These are phyloP conservation scores for Raphanus hybrid DNA, from an alignment of 441 rosid species.

Conservation along the genomic window DNA sequence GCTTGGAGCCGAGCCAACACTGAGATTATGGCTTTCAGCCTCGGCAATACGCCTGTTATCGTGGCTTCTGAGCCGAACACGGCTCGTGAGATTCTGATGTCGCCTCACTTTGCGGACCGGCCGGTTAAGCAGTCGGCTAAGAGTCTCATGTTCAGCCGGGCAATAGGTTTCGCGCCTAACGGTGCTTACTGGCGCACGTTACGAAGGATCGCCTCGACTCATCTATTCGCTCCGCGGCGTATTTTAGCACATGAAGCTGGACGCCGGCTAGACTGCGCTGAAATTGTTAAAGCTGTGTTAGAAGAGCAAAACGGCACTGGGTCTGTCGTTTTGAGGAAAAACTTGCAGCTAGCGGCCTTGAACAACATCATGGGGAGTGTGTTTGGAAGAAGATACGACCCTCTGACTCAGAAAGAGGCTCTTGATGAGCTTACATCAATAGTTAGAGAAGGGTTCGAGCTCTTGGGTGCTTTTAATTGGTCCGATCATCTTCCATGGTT, in stretches of 20 bases:
- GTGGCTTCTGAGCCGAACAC: slow-evolving; percentile 59
- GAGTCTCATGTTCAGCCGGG: slow-evolving; percentile 63
- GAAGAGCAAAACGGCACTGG: slow-evolving; percentile 49
- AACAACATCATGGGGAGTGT: slow-evolving; percentile 85
- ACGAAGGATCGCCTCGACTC: slow-evolving; percentile 60
- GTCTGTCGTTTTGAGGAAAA: slow-evolving; percentile 53
- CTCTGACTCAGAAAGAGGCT: slow-evolving; percentile 37
- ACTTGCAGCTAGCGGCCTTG: slow-evolving; percentile 70
- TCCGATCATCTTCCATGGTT: slow-evolving; percentile 76
- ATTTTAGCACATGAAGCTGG: slow-evolving; percentile 52
- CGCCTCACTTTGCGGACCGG: slow-evolving; percentile 61
- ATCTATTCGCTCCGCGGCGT: slow-evolving; percentile 59
- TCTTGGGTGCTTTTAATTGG: slow-evolving; percentile 82
- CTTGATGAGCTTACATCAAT: slow-evolving; percentile 57
- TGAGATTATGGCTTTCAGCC: slow-evolving; percentile 63
- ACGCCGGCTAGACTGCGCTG: slow-evolving; percentile 55
- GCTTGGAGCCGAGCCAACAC: slow-evolving; percentile 46
- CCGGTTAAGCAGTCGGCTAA: slow-evolving; percentile 71
- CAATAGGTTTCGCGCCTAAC: slow-evolving; percentile 74
- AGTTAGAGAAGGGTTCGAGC: slow-evolving; percentile 80
- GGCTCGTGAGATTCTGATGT: slow-evolving; percentile 62
- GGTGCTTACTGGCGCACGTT: slow-evolving; percentile 69
- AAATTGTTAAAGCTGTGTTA: slow-evolving; percentile 49
- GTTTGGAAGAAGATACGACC: slow-evolving; percentile 70
- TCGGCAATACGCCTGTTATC: slow-evolving; percentile 59